Base-by-base conservation (phyloP, 1,139 yeast genomes). In the Magnusiomyces paraingens region DNA sequence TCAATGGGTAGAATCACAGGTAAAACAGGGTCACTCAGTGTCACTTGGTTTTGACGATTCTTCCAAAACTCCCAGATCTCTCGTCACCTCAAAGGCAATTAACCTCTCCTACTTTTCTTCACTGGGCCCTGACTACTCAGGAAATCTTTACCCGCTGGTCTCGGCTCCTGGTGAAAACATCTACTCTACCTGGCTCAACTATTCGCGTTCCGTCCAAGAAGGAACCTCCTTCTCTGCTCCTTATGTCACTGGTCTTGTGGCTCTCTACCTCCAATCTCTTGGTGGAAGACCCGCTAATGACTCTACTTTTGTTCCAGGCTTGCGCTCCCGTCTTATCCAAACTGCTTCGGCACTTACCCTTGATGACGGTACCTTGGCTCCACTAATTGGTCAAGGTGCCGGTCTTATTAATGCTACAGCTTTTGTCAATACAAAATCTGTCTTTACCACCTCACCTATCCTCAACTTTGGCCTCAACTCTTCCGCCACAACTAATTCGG, bases 381-480 rank as follows among this genome's bases (percentile, higher is more conserved):
- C 63, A 6, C 50, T 60, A 1, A 56, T 48, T 50, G 62, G 61
- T 41, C 62, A 60, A 50, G 64, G 64, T 43, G 57, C 61, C 14
- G 64, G 64, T 42, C 68, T 72, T 15, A 66, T 70, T 50, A 62
- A 70, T 55, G 73, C 72, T 17, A 69, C 68, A 40, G 68, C 68
- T 17, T 62, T 70, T 61, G 65, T 70, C 58, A 68, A 70, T 60
- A 70, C 66, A 57, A 67, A 71, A 57, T 69, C 73, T 11, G 45
- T 41, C 11, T 32, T 61, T 20, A 39, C 56, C 5, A 55, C 63
- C 10, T 53, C 47, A 15, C 52, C 61, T 11, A 11, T 53, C 41
- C 44, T 51, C 51, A 49, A 60, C 56, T 48, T 62, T 53, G 55
- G 55, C 11, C 26, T 51, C 15, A 49, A 49, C 11, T 20, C 49